phyloP scores from a whole-genome alignment of 306 rosid species.

The Cucurbita maxima region DNA sequence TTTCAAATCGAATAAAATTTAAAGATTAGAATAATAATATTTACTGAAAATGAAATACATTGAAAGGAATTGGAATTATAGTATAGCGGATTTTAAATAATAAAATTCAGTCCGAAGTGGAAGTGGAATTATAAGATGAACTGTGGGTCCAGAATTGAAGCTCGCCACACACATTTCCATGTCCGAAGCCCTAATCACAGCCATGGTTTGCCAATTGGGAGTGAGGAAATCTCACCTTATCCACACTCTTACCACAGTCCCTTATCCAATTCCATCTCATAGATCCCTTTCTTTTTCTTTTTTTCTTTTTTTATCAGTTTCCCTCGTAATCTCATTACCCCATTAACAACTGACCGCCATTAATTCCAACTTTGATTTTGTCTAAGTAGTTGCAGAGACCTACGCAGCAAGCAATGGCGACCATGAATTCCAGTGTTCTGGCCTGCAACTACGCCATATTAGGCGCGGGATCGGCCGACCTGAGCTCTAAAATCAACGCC shows the following conservation, averaged over 20 bases:
- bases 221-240: slow-evolving; percentile 80
- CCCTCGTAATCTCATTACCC: slow-evolving; percentile 1
- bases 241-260: slow-evolving; percentile 74
- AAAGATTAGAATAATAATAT: no score
- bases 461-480: slow-evolving; percentile 34
- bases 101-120: background rate
- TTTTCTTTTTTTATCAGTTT: slow-evolving; percentile 1
- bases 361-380: background rate
- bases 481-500: slow-evolving; percentile 30
- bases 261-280: slow-evolving; percentile 12
- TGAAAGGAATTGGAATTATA: no score
- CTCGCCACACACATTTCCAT: slow-evolving; percentile 9
- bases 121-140: background rate
- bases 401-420: slow-evolving; percentile 30
- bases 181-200: background rate
- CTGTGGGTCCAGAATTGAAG: slow-evolving; percentile 27
- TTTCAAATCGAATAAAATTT: no score
- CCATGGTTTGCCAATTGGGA: slow-evolving; percentile 51
- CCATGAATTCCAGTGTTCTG: slow-evolving; percentile 69
- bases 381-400: background rate
- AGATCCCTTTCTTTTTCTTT: background rate
- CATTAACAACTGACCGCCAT: slow-evolving; percentile 9
- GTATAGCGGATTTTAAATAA: no score
- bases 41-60: no score
- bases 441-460: slow-evolving; percentile 60